phyloP scores from a whole-genome alignment of 1,284 basidiomycete species.

The Ceratobasidium sp. region DNA sequence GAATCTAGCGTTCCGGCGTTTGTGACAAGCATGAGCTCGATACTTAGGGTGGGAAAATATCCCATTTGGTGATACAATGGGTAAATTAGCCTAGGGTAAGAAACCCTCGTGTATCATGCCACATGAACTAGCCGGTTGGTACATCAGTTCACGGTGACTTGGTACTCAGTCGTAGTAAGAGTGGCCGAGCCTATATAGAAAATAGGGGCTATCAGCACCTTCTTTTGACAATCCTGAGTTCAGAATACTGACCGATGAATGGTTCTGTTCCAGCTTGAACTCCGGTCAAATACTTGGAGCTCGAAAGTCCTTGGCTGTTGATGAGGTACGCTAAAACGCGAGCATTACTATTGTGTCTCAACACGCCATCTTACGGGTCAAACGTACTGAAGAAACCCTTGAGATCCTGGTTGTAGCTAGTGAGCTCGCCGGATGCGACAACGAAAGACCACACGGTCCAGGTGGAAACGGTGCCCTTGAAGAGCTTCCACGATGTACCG shows the following conservation, averaged over 20 bases:
- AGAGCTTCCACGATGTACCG: constrained; percentile 51
- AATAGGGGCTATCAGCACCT: background rate
- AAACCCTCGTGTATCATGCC: background rate
- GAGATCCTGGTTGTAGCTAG: constrained; percentile 54
- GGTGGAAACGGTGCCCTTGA: constrained; percentile 54
- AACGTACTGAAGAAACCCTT: constrained; percentile 55
- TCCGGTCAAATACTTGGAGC: constrained; percentile 41
- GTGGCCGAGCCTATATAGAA: constrained; percentile 36
- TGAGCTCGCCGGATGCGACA: constrained; percentile 49
- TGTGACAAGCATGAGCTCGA: background rate
- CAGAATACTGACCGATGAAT: constrained; percentile 31
- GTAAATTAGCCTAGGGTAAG: background rate
- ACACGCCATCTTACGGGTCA: background rate
- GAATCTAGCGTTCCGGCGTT: background rate
- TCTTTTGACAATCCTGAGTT: background rate
- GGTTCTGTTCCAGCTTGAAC: constrained; percentile 44
- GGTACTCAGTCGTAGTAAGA: constrained; percentile 32
- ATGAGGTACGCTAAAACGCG: constrained; percentile 49
- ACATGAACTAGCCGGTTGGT: background rate
- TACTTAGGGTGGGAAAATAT: background rate
- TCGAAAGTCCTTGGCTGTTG: constrained; percentile 38
- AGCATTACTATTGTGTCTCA: constrained; percentile 43
- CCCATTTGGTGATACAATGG: background rate
- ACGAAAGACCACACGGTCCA: constrained; percentile 56
- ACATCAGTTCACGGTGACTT: constrained; percentile 35